Percentiles rank a stretch among this genome's conserved stretches.
These are phyloP conservation scores for Auricularia auricula-judae DNA, from an alignment of 768 basidiomycete genomes.

Conservation along the genomic window DNA sequence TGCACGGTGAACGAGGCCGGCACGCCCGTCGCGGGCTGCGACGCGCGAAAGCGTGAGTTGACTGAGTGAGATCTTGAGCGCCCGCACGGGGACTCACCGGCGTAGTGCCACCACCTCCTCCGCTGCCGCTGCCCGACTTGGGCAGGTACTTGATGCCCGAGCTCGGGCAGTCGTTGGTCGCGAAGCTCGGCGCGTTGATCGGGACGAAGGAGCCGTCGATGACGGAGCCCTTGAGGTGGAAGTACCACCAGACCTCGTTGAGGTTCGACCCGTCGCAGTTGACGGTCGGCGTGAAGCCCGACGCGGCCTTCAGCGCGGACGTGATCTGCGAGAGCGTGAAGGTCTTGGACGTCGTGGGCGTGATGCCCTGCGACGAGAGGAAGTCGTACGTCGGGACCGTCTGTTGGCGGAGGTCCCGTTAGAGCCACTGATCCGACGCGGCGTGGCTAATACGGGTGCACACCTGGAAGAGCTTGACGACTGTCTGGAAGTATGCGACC, in stretches of 20 bases:
- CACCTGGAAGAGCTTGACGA: conserved; percentile 49
- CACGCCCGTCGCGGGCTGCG: conserved; percentile 13
- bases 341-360: conserved; percentile 46
- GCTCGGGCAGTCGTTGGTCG: conserved; percentile 29
- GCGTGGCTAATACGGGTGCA: conserved; percentile 1
- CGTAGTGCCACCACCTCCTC: background rate
- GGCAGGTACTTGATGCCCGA: conserved; percentile 49
- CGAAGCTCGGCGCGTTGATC: conserved; percentile 29
- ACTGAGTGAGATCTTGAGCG: background rate
- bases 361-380: conserved; percentile 63
- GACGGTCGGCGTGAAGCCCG: conserved; percentile 40
- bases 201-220: conserved; percentile 54
- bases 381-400: conserved; percentile 64
- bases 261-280: conserved; percentile 31
- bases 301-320: conserved; percentile 42
- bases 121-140: conserved; percentile 29
- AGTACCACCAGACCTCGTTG: conserved; percentile 47
- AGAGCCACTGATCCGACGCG: background rate
- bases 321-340: conserved; percentile 45
- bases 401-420: conserved; percentile 17
- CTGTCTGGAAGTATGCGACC: conserved; percentile 49
- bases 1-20: conserved; percentile 38
- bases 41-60: background rate
- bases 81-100: background rate
- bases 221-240: conserved; percentile 52